Percentiles rank a stretch among this genome's conserved stretches.
Conservation (phyloP, 2,329 filamentous ascomycete genomes). For the Pyrenophora graminea region DNA sequence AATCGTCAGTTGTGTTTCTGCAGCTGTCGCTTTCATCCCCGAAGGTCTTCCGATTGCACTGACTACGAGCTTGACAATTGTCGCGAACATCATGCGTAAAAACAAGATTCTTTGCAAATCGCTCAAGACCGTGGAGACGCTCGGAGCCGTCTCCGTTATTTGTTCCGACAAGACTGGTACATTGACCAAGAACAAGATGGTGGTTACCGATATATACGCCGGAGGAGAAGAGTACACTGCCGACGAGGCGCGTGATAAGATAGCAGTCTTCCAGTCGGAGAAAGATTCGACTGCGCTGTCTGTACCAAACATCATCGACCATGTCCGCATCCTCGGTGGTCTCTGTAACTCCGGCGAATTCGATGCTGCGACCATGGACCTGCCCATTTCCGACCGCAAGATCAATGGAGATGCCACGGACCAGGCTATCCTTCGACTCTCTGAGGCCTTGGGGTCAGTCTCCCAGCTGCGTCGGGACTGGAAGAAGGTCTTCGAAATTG, state of each 20-base stretch:
- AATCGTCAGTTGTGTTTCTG: slow-evolving; percentile 71
- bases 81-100: slow-evolving; percentile 74
- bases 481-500: slow-evolving; percentile 63
- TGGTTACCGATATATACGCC: slow-evolving; percentile 69
- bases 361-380: slow-evolving; percentile 64
- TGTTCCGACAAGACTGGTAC: slow-evolving; percentile 80
- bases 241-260: slow-evolving; percentile 53
- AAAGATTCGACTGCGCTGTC: slow-evolving; percentile 33
- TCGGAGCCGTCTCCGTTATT: slow-evolving; percentile 73
- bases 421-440: slow-evolving; percentile 72
- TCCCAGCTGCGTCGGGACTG: slow-evolving; percentile 64
- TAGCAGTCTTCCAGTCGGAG: slow-evolving; percentile 43
- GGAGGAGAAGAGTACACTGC: slow-evolving; percentile 57
- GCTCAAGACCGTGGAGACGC: slow-evolving; percentile 75
- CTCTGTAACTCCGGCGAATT: slow-evolving; percentile 79
- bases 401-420: slow-evolving; percentile 79
- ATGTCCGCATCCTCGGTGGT: slow-evolving; percentile 65
- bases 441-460: slow-evolving; percentile 66
- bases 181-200: slow-evolving; percentile 72
- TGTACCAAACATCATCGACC: slow-evolving; percentile 46
- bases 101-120: slow-evolving; percentile 81
- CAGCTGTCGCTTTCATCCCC: slow-evolving; percentile 66
- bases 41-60: slow-evolving; percentile 54
- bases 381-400: slow-evolving; percentile 64
- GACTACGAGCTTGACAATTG: slow-evolving; percentile 70